Evolutionary conservation across 495 filamentous ascomycete genomes (phyloP).

Genomic region (Pyronema omphalodes): DNA sequence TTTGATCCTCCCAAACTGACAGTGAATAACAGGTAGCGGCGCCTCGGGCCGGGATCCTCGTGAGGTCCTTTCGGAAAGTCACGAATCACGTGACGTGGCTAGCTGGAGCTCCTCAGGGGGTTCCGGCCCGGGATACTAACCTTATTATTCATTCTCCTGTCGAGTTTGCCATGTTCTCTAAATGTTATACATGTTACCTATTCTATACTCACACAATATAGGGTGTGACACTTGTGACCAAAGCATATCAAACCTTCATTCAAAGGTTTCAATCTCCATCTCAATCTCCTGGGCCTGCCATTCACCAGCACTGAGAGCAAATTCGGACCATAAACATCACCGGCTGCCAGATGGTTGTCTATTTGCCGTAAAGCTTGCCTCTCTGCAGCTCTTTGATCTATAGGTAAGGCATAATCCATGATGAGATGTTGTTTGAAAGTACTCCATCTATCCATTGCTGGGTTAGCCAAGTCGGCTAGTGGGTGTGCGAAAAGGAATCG

Average conservation of each 20-base stretch:
- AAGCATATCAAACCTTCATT: neutral
- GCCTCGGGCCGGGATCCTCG: too few species aligned
- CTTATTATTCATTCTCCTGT: too few species aligned
- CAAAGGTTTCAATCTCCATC: conserved; percentile 3
- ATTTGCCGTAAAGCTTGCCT: neutral
- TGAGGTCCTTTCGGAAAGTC: too few species aligned
- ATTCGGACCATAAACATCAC: neutral
- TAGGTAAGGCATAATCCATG: conserved; percentile 3
- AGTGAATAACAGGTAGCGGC: too few species aligned
- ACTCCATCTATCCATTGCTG: conserved; percentile 2
- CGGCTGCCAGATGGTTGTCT: neutral
- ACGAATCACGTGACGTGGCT: too few species aligned
- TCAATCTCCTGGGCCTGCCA: neutral
- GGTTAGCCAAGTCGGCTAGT: neutral
- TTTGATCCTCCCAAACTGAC: too few species aligned
- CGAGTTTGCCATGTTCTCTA: too few species aligned
- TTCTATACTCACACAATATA: too few species aligned
- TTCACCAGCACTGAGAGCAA: neutral
- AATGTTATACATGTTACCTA: too few species aligned
- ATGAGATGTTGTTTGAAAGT: conserved; percentile 1
- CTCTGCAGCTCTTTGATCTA: neutral
- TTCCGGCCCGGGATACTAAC: too few species aligned
- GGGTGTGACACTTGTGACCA: neutral
- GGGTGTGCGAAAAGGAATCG: conserved; percentile 9
- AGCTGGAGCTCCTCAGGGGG: too few species aligned